Evolutionary conservation across 192 early-diverging fungal species (phyloP).

Genomic region (Coemansia sp.): DNA sequence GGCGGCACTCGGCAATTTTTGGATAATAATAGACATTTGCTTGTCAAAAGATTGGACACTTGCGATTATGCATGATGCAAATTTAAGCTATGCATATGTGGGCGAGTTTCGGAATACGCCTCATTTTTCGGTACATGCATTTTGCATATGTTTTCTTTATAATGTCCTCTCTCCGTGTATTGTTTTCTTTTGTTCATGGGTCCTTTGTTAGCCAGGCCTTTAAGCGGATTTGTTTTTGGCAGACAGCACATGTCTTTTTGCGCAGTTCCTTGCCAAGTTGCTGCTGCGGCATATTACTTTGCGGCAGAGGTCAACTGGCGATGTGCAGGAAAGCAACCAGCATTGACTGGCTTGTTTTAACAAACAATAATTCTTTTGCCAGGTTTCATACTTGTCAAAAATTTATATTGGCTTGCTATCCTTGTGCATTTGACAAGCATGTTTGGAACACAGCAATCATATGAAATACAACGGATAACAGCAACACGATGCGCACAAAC

Average conservation of each 20-base stretch:
- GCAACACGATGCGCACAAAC: neutral
- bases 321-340: neutral
- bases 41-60: neutral
- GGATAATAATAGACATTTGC: neutral
- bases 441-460: slow-evolving; percentile 2
- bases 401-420: neutral
- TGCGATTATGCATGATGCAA: slow-evolving; percentile 29
- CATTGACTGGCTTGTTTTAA: neutral
- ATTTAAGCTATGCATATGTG: slow-evolving; percentile 24
- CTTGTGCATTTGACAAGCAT: neutral
- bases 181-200: slow-evolving; percentile 8
- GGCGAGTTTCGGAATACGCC: slow-evolving; percentile 14
- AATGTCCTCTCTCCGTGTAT: neutral
- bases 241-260: neutral
- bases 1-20: slow-evolving; percentile 1
- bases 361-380: neutral
- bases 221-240: neutral
- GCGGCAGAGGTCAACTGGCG: neutral
- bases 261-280: neutral
- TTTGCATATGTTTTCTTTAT: neutral
- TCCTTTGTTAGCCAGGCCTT: neutral
- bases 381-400: slow-evolving; percentile 1
- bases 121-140: slow-evolving; percentile 15
- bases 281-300: slow-evolving; percentile 1
- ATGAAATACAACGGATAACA: neutral